Base-by-base conservation (phyloP, 306 rosid genomes). In the Leucaena leucocephala region DNA sequence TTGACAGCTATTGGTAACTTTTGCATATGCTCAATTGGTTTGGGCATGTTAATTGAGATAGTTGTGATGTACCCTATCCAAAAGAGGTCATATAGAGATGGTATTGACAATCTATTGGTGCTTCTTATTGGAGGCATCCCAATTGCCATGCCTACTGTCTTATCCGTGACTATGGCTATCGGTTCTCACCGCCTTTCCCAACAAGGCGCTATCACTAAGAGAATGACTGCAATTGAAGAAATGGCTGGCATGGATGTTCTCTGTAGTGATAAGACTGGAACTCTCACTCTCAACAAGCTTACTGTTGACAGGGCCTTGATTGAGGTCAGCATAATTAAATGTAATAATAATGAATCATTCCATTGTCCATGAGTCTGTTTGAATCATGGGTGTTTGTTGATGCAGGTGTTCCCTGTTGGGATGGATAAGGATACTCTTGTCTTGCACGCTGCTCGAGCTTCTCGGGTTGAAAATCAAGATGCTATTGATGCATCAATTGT, bases 171-270 rank as follows among this genome's bases (percentile, higher is more conserved):
- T 79, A 94, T 94, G 98, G 98, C 97, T 74, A 91, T 94, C 57
- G 98, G 98, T 2, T 91, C 98, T 71, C 98, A 94, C 76, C 92
- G 94, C 72, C 79, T 94, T 4, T 90, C 98, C 0, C 70, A 91
- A 76, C 98, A 94, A 87, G 98, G 98, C 45, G 98, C 98, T 83
- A 94, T 94, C 81, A 94, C 98, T 33, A 94, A 94, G 86, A 94
- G 98, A 82, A 94, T 94, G 98, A 94, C 98, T 43, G 98, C 98
- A 63, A 94, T 94, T 82, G 98, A 94, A 45, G 98, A 94, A 87
- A 94, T 94, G 98, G 98, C 97, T 10, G 97, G 97, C 2, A 90
- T 92, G 97, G 97, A 92, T 85, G 96, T 92, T 59, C 92, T 94
- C 10, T 94, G 98, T 83, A 94, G 98, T 81, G 98, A 94, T 86